phyloP scores from a whole-genome alignment of 73 alveolate species.

The Tetrahymena malaccensis region DNA sequence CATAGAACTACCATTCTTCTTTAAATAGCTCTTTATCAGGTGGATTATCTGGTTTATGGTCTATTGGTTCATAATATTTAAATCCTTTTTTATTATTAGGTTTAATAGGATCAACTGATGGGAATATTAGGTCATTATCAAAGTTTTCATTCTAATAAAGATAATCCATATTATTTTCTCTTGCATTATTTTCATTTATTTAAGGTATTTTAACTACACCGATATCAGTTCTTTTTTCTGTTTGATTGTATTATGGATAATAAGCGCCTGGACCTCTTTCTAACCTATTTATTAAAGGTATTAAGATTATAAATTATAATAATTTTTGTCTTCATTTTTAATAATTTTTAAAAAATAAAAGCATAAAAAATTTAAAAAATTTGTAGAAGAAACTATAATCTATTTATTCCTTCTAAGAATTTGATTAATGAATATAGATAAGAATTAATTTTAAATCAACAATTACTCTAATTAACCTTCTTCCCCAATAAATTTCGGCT shows the following conservation, averaged over 20 bases:
- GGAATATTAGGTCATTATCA: slow-evolving; percentile 50
- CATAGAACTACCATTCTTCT: slow-evolving; percentile 58
- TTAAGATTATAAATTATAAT: no score
- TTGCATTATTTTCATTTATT: slow-evolving; percentile 21
- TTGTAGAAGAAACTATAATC: no score
- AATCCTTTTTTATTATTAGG: slow-evolving; percentile 42
- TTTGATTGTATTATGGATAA: slow-evolving; percentile 41
- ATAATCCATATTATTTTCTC: slow-evolving; percentile 11
- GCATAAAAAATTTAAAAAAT: no score
- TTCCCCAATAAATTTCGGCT: background rate
- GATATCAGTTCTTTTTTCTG: slow-evolving; percentile 51
- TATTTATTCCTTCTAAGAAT: no score
- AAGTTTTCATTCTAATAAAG: slow-evolving; percentile 41
- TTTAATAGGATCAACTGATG: slow-evolving; percentile 56
- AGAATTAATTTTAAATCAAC: background rate
- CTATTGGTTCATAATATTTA: slow-evolving; percentile 52
- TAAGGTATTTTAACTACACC: slow-evolving; percentile 32
- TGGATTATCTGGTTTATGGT: slow-evolving; percentile 40
- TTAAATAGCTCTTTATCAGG: slow-evolving; percentile 56
- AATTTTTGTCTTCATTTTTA: no score
- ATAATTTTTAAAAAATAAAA: no score
- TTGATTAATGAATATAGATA: background rate
- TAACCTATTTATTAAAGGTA: background rate
- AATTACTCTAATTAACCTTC: background rate
- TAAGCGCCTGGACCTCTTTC: slow-evolving; percentile 64